Percentiles rank a stretch among this genome's conserved stretches.
Conservation (phyloP, 495 filamentous ascomycete species). For the Sabuloglossum arenarium region DNA sequence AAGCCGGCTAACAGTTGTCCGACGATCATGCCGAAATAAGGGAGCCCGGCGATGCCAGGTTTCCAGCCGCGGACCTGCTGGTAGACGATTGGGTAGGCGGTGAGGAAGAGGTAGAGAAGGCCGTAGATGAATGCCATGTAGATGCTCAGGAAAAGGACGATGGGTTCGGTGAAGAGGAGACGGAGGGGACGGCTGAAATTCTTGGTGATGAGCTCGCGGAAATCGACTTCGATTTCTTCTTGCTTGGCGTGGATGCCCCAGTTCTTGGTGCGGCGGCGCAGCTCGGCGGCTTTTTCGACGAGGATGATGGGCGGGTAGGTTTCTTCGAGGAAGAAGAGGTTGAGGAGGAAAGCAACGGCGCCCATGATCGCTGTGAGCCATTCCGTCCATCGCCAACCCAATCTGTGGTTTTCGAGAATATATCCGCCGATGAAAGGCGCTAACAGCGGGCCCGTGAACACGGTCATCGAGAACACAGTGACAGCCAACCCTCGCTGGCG, state of each 20-base stretch:
- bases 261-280: slow-evolving; percentile 66
- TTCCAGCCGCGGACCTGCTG: slow-evolving; percentile 20
- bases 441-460: slow-evolving; percentile 63
- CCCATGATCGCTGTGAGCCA: slow-evolving; percentile 60
- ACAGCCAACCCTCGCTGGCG: slow-evolving; percentile 58
- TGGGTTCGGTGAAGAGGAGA: slow-evolving; percentile 63
- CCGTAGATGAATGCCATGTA: slow-evolving; percentile 46
- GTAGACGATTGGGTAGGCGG: slow-evolving; percentile 24
- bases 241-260: slow-evolving; percentile 92
- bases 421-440: slow-evolving; percentile 77
- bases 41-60: slow-evolving; percentile 19
- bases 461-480: slow-evolving; percentile 64
- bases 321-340: slow-evolving; percentile 55
- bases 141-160: slow-evolving; percentile 49
- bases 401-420: slow-evolving; percentile 35
- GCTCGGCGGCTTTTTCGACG: slow-evolving; percentile 50
- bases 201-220: slow-evolving; percentile 56
- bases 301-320: slow-evolving; percentile 72
- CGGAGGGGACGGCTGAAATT: slow-evolving; percentile 67
- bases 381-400: slow-evolving; percentile 77
- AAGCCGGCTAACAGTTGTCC: slow-evolving; percentile 21
- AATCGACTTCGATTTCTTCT: slow-evolving; percentile 78
- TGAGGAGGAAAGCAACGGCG: slow-evolving; percentile 42
- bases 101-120: slow-evolving; percentile 25
- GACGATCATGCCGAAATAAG: slow-evolving; percentile 23